Conservation (phyloP, 164 flowering plant genomes). For the Malania oleifera region DNA sequence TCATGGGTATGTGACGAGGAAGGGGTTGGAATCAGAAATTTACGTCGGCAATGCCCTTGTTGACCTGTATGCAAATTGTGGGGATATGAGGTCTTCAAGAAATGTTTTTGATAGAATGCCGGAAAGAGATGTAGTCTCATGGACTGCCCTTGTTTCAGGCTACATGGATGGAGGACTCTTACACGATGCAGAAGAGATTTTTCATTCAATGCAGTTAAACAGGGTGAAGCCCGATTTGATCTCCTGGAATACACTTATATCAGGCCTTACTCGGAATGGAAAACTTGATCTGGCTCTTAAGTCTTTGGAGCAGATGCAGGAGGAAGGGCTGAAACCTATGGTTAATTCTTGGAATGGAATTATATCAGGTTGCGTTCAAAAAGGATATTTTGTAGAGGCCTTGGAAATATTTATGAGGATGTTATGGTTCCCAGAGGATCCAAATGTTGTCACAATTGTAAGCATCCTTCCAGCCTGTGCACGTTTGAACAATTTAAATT, state of each 20-base stretch:
- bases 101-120: conserved; percentile 35
- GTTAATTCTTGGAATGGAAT: conserved; percentile 48
- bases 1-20: conserved; percentile 43
- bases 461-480: conserved; percentile 41
- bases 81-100: conserved; percentile 25
- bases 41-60: conserved; percentile 45
- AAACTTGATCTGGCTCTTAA: conserved; percentile 31
- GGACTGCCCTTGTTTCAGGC: conserved; percentile 44
- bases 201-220: conserved; percentile 30
- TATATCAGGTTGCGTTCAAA: conserved; percentile 39
- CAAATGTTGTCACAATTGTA: conserved; percentile 38
- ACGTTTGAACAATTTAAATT: conserved; percentile 25
- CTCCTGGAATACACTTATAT: conserved; percentile 45
- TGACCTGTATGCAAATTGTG: conserved; percentile 44
- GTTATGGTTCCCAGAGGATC: conserved; percentile 22
- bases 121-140: conserved; percentile 45
- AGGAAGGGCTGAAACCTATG: conserved; percentile 33
- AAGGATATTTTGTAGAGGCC: conserved; percentile 37
- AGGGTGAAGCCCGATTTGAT: conserved; percentile 44
- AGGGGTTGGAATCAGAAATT: conserved; percentile 28
- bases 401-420: conserved; percentile 28
- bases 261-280: conserved; percentile 40
- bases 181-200: conserved; percentile 33
- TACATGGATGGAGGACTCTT: conserved; percentile 34
- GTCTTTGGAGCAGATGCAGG: conserved; percentile 34